Evolutionary conservation across 2,329 filamentous ascomycete genomes (phyloP), one percentile per base, ranked within the genome.

Genomic region (Helotiales sp.): DNA sequence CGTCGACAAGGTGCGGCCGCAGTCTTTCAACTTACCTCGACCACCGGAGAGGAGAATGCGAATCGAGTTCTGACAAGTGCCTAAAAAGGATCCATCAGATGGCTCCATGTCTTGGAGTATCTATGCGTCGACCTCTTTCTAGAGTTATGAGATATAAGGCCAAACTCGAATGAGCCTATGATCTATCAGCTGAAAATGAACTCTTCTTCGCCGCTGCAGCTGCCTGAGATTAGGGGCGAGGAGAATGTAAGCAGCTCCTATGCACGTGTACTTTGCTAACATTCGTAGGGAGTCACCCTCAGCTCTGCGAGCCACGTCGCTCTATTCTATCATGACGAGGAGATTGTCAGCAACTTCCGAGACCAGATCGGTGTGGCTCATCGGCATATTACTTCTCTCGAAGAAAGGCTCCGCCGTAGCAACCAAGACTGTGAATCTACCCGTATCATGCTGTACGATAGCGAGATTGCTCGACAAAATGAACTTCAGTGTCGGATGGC

Each of bases 401-500:
- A 24, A 50, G 24, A 50, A 5, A 50, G 34, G 29, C 47, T 50
- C 31, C 15, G 15, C 5, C 5, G 24, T 17, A 50, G 47, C 19
- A 50, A 31, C 5, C 5, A 50, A 24, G 15, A 50, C 6, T 31
- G 22, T 34, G 6, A 50, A 34, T 15, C 27, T 34, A 34, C 19
- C 30, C 47, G 47, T 7, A 24, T 12, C 12, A 19, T 30, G 17
- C 38, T 54, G 5, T 54, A 54, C 29, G 25, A 54, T 13, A 54
- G 38, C 38, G 38, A 54, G 34, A 54, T 19, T 19, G 38, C 36
- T 29, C 51, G 24, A 46, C 29, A 54, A 8, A 54, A 54, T 27
- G 38, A 49, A 19, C 24, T 55, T 15, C 30, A 49, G 25, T 31
- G 17, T 24, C 44, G 31, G 33, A 22, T 31, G 22, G 42, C 42